Evolutionary conservation across 352 stramenopile species (phyloP).

Genomic region (Pythium angustatum): DNA sequence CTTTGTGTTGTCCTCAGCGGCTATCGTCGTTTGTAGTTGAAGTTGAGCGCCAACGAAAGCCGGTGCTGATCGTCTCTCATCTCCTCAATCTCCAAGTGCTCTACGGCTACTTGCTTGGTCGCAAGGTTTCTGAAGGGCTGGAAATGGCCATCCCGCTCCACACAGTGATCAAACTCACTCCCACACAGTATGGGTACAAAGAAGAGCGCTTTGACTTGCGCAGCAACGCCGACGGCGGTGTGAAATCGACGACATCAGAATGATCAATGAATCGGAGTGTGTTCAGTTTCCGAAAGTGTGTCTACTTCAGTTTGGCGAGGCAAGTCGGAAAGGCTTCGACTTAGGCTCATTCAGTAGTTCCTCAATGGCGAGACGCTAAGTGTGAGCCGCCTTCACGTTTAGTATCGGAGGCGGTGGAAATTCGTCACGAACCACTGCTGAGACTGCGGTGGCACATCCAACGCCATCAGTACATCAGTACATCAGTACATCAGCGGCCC

Average conservation of each 20-base stretch:
- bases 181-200: conserved; percentile 49
- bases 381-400: too few relatives aligned
- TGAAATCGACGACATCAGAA: neutral
- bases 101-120: conserved; percentile 45
- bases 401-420: conserved; percentile 57
- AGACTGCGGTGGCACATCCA: conserved; percentile 31
- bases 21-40: conserved; percentile 54
- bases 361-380: too few relatives aligned
- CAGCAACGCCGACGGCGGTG: neutral
- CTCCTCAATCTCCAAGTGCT: conserved; percentile 47
- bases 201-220: conserved; percentile 49
- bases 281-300: too few relatives aligned
- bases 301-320: too few relatives aligned
- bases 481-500: too few relatives aligned
- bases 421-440: conserved; percentile 64
- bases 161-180: conserved; percentile 49
- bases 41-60: conserved; percentile 44
- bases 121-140: conserved; percentile 31
- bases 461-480: conserved; percentile 8
- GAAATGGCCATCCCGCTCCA: conserved; percentile 45
- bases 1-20: conserved; percentile 18
- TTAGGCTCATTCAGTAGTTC: too few relatives aligned
- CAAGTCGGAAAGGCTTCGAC: too few relatives aligned
- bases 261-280: too few relatives aligned
- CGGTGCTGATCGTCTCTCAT: conserved; percentile 44